A percentile compares a stretch with the other conserved stretches of the same genome.
phyloP scores from a whole-genome alignment of 2,329 filamentous ascomycete species.

The Apiospora phragmitis region DNA sequence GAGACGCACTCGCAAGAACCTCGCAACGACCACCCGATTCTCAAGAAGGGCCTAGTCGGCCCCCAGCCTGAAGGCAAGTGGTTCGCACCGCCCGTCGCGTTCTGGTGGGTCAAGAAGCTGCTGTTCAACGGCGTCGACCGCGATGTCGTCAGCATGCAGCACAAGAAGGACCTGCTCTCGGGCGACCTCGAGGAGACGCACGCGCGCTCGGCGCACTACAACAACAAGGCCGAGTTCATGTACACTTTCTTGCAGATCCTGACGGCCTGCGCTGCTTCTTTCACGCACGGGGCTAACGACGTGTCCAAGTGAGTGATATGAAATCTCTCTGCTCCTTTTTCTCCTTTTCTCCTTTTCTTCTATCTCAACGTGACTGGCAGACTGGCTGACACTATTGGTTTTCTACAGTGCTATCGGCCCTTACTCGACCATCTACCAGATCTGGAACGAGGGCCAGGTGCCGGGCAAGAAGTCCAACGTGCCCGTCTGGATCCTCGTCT shows the following conservation, averaged over 20 bases:
- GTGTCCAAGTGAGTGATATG: constrained; percentile 33
- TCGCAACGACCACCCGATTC: not conserved
- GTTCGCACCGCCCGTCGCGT: constrained; percentile 33
- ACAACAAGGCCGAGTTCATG: constrained; percentile 62
- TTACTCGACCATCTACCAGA: constrained; percentile 62
- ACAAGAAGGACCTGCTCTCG: constrained; percentile 45
- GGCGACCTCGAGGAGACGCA: constrained; percentile 57
- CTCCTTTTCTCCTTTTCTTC: not conserved
- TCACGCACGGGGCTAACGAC: constrained; percentile 68
- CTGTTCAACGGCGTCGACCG: constrained; percentile 43
- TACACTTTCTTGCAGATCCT: constrained; percentile 62
- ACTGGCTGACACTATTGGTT: not conserved
- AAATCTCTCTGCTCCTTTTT: not conserved
- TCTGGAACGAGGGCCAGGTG: constrained; percentile 53
- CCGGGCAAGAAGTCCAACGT: constrained; percentile 47
- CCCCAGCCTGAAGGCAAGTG: constrained; percentile 22
- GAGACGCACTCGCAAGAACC: constrained; percentile 15
- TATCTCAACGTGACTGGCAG: not conserved
- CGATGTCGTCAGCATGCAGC: constrained; percentile 41
- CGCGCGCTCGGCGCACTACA: constrained; percentile 58
- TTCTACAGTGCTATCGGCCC: constrained; percentile 54
- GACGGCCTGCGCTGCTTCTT: constrained; percentile 63
- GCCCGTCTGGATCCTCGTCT: constrained; percentile 60
- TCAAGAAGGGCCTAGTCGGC: constrained; percentile 22
- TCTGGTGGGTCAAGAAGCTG: constrained; percentile 24